Evolutionary conservation across 805 yeast species (phyloP), one percentile per base, ranked within the genome.

Genomic region (Kregervanrija pseudodelftensis): DNA sequence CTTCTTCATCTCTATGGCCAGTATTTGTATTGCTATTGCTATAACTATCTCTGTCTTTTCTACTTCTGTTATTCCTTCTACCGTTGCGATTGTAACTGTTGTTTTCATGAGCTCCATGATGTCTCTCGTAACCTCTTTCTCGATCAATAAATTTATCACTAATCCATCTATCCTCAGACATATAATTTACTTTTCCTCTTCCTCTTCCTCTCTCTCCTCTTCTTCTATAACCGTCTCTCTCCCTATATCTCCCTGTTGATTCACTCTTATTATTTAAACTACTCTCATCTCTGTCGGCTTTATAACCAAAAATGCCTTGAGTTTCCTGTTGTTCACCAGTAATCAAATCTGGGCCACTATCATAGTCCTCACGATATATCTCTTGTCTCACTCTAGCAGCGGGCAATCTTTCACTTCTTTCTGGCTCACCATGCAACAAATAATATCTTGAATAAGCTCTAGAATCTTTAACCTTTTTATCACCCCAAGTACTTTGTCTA

Each of bases 351-450:
- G 48, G 48, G 33, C 49, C 54, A 17, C 45, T 22, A 42, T 37
- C 36, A 45, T 45, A 36, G 34, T 53, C 55, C 8, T 39, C 32
- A 35, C 38, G 44, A 41, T 48, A 37, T 11, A 36, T 42, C 37
- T 33, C 44, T 32, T 48, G 33, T 47, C 59, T 52, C 43, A 59
- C 49, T 40, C 36, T 41, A 12, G 54, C 51, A 7, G 41, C 35
- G 11, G 50, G 50, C 17, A 49, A 31, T 48, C 73, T 55, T 53
- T 66, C 56, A 65, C 58, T 47, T 13, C 44, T 46, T 11, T 77
- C 77, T 3, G 89, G 91, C 56, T 80, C 89, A 3, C 91, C 91
- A 51, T 83, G 82, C 13, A 79, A 57, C 46, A 80, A 65, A 63
- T 83, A 83, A 61, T 81, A 83, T 35, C 85, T 61, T 15, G 86